These are phyloP conservation scores for Lipomyces spencermartinsiae DNA, from an alignment of 805 yeast species.

Conservation along the genomic window DNA sequence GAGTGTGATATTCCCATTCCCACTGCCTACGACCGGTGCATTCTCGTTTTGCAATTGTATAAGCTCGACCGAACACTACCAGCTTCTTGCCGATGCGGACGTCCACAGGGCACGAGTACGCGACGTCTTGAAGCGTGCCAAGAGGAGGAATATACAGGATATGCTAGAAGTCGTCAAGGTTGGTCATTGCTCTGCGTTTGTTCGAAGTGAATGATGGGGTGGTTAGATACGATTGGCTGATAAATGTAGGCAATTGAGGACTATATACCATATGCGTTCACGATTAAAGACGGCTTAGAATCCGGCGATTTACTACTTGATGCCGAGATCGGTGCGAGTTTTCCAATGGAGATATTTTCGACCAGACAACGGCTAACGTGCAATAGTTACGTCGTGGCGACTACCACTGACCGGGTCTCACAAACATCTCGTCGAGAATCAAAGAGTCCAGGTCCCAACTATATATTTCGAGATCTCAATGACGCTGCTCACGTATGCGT, in stretches of 20 bases:
- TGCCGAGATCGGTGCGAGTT: constrained; percentile 30
- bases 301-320: constrained; percentile 34
- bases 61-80: constrained; percentile 36
- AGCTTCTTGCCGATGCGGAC: constrained; percentile 42
- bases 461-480: constrained; percentile 33
- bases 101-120: constrained; percentile 43
- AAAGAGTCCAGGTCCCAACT: constrained; percentile 28
- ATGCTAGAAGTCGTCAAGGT: constrained; percentile 40
- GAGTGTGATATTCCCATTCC: constrained; percentile 41
- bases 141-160: constrained; percentile 40
- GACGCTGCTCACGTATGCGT: constrained; percentile 33
- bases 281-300: constrained; percentile 38
- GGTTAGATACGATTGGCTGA: background rate
- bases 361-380: background rate
- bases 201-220: background rate
- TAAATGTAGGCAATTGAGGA: constrained; percentile 41
- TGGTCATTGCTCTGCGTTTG: background rate
- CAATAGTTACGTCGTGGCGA: constrained; percentile 41
- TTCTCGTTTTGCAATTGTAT: constrained; percentile 39
- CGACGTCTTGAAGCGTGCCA: constrained; percentile 44
- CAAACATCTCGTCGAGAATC: constrained; percentile 25
- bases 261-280: constrained; percentile 40
- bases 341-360: no score
- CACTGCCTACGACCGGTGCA: constrained; percentile 44
- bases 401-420: constrained; percentile 37